Conservation (phyloP, 2,329 filamentous ascomycete genomes). For the Fusarium lyarnte region DNA sequence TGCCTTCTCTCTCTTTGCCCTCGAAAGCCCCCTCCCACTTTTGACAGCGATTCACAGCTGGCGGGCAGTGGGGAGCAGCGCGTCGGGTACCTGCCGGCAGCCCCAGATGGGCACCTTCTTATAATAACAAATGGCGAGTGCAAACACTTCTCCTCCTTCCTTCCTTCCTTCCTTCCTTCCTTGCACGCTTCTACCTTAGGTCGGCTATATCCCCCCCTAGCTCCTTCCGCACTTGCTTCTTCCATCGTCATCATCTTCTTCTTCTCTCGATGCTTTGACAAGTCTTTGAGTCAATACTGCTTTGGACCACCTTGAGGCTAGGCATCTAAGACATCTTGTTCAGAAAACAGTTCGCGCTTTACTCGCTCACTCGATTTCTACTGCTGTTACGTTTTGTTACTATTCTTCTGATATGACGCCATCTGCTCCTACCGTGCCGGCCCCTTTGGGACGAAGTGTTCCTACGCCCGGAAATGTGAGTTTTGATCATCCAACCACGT, state of each 20-base stretch:
- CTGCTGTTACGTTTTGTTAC: neutral
- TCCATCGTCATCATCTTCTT: neutral
- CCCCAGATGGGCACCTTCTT: neutral
- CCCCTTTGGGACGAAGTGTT: neutral
- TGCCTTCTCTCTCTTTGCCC: neutral
- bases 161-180: neutral
- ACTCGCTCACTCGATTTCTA: neutral
- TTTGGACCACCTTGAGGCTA: neutral
- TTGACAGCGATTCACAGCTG: conserved; percentile 19
- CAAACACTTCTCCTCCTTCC: conserved; percentile 1
- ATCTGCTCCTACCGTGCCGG: neutral
- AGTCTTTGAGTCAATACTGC: neutral
- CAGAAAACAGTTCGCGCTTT: neutral
- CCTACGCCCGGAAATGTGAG: conserved; percentile 7
- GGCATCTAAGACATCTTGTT: neutral
- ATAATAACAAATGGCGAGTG: conserved; percentile 5
- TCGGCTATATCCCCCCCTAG: neutral
- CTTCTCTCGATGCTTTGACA: neutral
- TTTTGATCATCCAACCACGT: neutral
- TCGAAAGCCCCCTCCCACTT: neutral
- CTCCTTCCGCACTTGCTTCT: neutral
- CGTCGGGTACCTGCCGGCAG: neutral
- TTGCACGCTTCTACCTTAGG: neutral
- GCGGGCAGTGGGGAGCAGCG: neutral
- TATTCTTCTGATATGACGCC: neutral